These are phyloP conservation scores for Colletotrichum sp. DNA, from an alignment of 2,329 filamentous ascomycete species.

Conservation along the genomic window DNA sequence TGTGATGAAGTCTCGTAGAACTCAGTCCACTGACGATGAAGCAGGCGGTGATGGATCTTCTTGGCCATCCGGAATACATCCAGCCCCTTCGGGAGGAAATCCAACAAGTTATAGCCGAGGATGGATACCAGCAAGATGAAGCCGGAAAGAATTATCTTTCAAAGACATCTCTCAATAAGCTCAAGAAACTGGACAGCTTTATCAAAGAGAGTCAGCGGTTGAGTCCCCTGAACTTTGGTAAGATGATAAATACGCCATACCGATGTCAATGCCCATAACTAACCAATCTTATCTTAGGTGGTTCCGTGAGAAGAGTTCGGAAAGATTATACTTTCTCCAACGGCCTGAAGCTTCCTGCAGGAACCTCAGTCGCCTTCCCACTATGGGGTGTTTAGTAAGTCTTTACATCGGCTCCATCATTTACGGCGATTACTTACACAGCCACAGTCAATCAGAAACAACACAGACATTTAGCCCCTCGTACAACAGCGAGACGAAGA, in stretches of 20 bases:
- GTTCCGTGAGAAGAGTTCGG: slow-evolving; percentile 38
- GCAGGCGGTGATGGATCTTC: slow-evolving; percentile 43
- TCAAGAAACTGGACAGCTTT: slow-evolving; percentile 46
- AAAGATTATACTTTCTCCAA: slow-evolving; percentile 42
- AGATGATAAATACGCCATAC: no score
- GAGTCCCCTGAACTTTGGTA: slow-evolving; percentile 27
- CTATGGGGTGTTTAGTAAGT: slow-evolving; percentile 24
- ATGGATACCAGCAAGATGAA: slow-evolving; percentile 29
- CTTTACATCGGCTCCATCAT: background rate
- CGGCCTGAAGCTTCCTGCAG: slow-evolving; percentile 32
- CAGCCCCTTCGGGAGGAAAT: slow-evolving; percentile 49
- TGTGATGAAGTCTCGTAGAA: no score
- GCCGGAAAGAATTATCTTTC: slow-evolving; percentile 1
- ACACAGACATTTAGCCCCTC: slow-evolving; percentile 21
- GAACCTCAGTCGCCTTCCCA: slow-evolving; percentile 28
- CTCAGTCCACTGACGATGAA: background rate
- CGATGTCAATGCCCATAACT: background rate
- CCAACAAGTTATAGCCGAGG: slow-evolving; percentile 33
- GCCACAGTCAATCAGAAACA: background rate
- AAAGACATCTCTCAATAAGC: slow-evolving; percentile 38
- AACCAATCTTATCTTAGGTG: slow-evolving; percentile 29
- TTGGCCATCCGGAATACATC: slow-evolving; percentile 41
- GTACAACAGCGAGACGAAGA: slow-evolving; percentile 18
- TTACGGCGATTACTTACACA: background rate
- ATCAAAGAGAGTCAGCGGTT: slow-evolving; percentile 41